Evolutionary conservation across 345 rosid genomes (phyloP).

Genomic region (Lepidium sativum): DNA sequence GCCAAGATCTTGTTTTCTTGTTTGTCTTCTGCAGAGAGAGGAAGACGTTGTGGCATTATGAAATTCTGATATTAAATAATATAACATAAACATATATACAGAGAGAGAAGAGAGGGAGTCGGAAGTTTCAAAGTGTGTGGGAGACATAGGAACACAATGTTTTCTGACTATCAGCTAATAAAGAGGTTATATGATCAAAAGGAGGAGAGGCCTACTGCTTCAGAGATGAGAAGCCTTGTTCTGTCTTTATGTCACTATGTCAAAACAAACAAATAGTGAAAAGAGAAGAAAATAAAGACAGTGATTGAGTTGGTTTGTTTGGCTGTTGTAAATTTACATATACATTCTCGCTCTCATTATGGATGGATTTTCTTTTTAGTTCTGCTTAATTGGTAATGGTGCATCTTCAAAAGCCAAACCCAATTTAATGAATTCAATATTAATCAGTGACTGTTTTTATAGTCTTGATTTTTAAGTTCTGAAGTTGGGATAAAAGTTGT

Average conservation of each 20-base stretch:
- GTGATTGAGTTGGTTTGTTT: not conserved
- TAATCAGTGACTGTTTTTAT: too few relatives aligned
- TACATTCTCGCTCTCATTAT: not conserved
- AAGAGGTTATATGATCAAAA: slow-evolving; percentile 9
- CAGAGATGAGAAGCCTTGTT: slow-evolving; percentile 8
- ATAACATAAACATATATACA: not conserved
- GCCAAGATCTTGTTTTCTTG: slow-evolving; percentile 1
- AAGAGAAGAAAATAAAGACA: not conserved
- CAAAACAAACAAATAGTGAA: not conserved
- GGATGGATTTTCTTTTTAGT: not conserved
- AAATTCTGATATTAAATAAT: slow-evolving; percentile 7
- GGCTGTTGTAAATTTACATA: slow-evolving; percentile 23
- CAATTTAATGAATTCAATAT: too few relatives aligned
- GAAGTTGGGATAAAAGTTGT: too few relatives aligned
- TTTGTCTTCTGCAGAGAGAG: slow-evolving; percentile 10
- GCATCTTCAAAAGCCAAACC: too few relatives aligned
- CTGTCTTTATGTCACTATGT: not conserved
- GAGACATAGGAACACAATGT: slow-evolving; percentile 16
- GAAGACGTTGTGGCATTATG: slow-evolving; percentile 6
- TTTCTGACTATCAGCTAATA: not conserved
- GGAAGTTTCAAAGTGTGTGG: slow-evolving; percentile 13
- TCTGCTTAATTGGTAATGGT: not conserved
- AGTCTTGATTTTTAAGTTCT: too few relatives aligned
- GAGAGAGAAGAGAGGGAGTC: not conserved
- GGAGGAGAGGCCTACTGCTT: slow-evolving; percentile 6